Evolutionary conservation across 2,329 filamentous ascomycete species (phyloP).

Genomic region (Trichoderma oligosporum): DNA sequence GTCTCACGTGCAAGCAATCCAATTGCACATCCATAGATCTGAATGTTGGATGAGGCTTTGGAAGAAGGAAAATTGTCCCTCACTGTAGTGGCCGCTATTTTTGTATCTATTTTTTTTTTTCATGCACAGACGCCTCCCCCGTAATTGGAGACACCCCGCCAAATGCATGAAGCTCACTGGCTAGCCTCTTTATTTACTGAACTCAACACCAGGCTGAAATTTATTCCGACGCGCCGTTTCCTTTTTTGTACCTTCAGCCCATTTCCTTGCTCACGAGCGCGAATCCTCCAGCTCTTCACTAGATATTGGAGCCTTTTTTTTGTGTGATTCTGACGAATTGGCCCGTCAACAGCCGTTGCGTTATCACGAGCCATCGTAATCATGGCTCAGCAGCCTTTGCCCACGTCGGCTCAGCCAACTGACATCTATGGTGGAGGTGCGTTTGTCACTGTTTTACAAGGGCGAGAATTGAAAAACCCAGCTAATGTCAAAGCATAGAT

Average conservation of each 20-base stretch:
- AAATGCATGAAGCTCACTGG: conserved; percentile 20
- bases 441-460: conserved; percentile 23
- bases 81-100: neutral
- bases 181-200: neutral
- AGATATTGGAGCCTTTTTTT: conserved; percentile 19
- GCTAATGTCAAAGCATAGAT: conserved; percentile 53
- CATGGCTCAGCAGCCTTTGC: conserved; percentile 56
- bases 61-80: conserved; percentile 12
- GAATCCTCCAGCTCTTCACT: conserved; percentile 24
- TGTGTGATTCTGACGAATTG: conserved; percentile 29
- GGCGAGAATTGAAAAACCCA: conserved; percentile 19
- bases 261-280: conserved; percentile 19
- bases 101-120: conserved; percentile 8
- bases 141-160: conserved; percentile 21
- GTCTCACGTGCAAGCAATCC: conserved; percentile 13
- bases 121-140: conserved; percentile 11
- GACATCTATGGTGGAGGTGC: conserved; percentile 62
- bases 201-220: conserved; percentile 30
- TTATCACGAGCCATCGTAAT: conserved; percentile 20
- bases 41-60: neutral
- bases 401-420: conserved; percentile 54
- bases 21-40: neutral
- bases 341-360: conserved; percentile 20
- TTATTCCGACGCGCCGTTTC: conserved; percentile 32
- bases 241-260: conserved; percentile 6